Conservation (phyloP, 257 asterid genomes). For the Eustoma russellianum region DNA sequence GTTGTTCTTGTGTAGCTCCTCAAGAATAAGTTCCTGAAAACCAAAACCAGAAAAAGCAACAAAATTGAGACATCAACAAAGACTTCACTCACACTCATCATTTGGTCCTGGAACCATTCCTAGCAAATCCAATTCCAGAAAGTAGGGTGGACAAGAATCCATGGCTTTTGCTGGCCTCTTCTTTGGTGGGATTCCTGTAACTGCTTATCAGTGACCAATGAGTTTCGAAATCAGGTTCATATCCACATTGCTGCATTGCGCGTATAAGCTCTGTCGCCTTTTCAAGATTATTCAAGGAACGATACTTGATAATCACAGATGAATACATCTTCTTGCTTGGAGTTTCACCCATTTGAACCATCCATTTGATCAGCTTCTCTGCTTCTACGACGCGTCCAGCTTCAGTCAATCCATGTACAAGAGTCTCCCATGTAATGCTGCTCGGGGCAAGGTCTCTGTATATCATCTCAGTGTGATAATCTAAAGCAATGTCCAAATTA, state of each 20-base stretch:
- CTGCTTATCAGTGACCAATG: conserved; percentile 63
- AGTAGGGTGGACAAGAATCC: conserved; percentile 63
- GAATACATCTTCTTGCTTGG: conserved; percentile 57
- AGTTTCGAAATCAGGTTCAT: conserved; percentile 68
- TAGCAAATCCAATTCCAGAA: conserved; percentile 47
- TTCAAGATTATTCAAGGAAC: conserved; percentile 29
- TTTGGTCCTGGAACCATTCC: not conserved
- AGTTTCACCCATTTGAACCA: conserved; percentile 48
- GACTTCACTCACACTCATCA: too few relatives aligned
- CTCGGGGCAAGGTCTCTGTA: conserved; percentile 41
- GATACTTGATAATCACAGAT: conserved; percentile 35
- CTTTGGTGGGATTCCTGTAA: conserved; percentile 27
- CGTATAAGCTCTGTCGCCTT: conserved; percentile 48
- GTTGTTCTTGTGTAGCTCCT: too few relatives aligned
- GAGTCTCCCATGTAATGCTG: conserved; percentile 36
- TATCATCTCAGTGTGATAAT: conserved; percentile 68
- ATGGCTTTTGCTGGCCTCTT: conserved; percentile 11
- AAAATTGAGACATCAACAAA: too few relatives aligned
- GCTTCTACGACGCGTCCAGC: conserved; percentile 45
- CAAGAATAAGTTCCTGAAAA: too few relatives aligned
- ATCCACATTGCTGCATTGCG: conserved; percentile 65
- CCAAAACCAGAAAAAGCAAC: too few relatives aligned
- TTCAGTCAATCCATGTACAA: conserved; percentile 33
- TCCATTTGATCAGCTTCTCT: conserved; percentile 38
- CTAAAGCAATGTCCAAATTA: conserved; percentile 45